A percentile compares a stretch with the other conserved stretches of the same genome.
These are phyloP conservation scores for Eutrema yunnanense DNA, from an alignment of 345 rosid genomes.

Conservation along the genomic window DNA sequence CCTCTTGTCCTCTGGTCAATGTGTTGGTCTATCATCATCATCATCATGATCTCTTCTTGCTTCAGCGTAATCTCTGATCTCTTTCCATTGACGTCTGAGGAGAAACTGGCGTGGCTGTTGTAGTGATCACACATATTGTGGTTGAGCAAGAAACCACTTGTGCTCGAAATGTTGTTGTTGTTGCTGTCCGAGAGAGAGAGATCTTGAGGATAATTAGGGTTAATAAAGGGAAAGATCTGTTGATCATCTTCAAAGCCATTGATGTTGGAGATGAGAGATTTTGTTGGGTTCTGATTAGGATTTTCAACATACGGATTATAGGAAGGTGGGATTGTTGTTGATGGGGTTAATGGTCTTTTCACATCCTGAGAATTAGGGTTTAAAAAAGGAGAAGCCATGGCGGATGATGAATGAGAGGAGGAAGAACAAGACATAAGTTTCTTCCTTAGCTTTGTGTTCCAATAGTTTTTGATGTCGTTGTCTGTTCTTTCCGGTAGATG, in stretches of 20 bases:
- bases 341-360: conserved; percentile 32
- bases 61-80: conserved; percentile 51
- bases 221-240: conserved; percentile 10
- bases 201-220: conserved; percentile 23
- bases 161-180: conserved; percentile 9
- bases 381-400: conserved; percentile 16
- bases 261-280: conserved; percentile 16
- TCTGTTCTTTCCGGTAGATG: conserved; percentile 95
- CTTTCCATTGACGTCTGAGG: conserved; percentile 41
- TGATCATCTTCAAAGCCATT: conserved; percentile 16
- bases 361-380: conserved; percentile 29
- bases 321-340: conserved; percentile 31
- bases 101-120: conserved; percentile 49
- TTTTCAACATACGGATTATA: conserved; percentile 29
- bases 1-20: conserved; percentile 35
- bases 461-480: conserved; percentile 88
- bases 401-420: conserved; percentile 15
- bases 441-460: conserved; percentile 98
- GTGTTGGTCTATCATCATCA: conserved; percentile 26
- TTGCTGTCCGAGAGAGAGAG: conserved; percentile 2
- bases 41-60: conserved; percentile 44
- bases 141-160: conserved; percentile 33
- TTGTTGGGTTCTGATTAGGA: conserved; percentile 34
- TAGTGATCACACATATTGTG: conserved; percentile 52
- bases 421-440: conserved; percentile 45